phyloP scores from a whole-genome alignment of 306 rosid species.

The Begonia peltatifolia region DNA sequence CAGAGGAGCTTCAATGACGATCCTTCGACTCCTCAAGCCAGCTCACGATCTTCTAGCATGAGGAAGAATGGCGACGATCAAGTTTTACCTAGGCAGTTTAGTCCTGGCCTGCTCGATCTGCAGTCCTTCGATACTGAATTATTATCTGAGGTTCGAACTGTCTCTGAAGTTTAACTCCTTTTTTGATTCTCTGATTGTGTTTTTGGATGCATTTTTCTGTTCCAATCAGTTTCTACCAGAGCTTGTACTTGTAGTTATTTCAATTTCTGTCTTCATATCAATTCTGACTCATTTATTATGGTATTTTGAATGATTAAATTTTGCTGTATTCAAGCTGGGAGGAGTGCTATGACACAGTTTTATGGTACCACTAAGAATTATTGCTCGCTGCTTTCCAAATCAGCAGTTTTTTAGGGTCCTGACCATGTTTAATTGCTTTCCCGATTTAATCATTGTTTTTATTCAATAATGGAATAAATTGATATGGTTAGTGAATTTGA shows the following conservation, averaged over 20 bases:
- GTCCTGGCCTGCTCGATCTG: slow-evolving; percentile 96
- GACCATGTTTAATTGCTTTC: no score
- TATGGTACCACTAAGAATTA: no score
- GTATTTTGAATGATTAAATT: no score
- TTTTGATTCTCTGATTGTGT: slow-evolving; percentile 1
- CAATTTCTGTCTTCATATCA: neutral
- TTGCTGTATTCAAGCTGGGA: no score
- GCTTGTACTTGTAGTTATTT: neutral
- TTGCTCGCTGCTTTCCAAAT: no score
- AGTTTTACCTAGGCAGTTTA: slow-evolving; percentile 48
- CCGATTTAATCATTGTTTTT: no score
- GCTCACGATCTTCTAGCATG: slow-evolving; percentile 23
- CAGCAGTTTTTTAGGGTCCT: no score
- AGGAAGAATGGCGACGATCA: slow-evolving; percentile 53
- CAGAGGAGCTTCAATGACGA: slow-evolving; percentile 65
- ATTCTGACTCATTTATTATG: no score
- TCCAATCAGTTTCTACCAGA: neutral
- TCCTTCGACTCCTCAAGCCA: slow-evolving; percentile 67
- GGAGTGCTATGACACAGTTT: no score
- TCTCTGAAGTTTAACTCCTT: neutral
- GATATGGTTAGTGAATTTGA: no score
- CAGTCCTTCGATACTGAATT: slow-evolving; percentile 92
- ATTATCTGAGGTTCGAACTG: slow-evolving; percentile 56
- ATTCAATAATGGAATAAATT: no score
- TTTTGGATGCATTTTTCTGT: neutral